Percentiles rank a stretch among this genome's conserved stretches.
phyloP scores from a whole-genome alignment of 345 rosid genomes.

The Clarkia xantiana region DNA sequence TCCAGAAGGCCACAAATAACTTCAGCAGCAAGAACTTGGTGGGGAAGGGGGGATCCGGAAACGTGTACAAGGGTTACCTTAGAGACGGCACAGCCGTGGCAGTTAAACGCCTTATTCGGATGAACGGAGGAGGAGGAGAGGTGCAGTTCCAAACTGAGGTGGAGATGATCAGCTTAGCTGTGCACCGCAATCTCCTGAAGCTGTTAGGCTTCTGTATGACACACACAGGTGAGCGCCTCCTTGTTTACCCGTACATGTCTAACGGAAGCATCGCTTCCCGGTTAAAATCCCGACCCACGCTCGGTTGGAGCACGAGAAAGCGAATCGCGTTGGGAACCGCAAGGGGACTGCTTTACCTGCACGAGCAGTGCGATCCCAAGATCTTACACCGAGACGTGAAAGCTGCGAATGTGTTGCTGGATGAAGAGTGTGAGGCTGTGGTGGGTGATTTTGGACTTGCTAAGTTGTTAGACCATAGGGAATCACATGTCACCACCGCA shows the following conservation, averaged over 20 bases:
- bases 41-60: slow-evolving; percentile 90
- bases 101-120: slow-evolving; percentile 68
- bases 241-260: slow-evolving; percentile 94
- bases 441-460: slow-evolving; percentile 97
- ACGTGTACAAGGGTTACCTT: slow-evolving; percentile 79
- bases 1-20: slow-evolving; percentile 67
- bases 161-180: slow-evolving; percentile 93
- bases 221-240: slow-evolving; percentile 42
- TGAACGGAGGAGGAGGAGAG: slow-evolving; percentile 57
- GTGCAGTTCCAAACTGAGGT: slow-evolving; percentile 86
- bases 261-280: slow-evolving; percentile 92
- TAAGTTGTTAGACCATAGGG: slow-evolving; percentile 74
- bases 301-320: slow-evolving; percentile 89
- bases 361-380: slow-evolving; percentile 95
- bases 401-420: slow-evolving; percentile 91
- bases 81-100: slow-evolving; percentile 67
- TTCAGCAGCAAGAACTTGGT: slow-evolving; percentile 81
- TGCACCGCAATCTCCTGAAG: slow-evolving; percentile 73
- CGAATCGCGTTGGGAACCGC: slow-evolving; percentile 84
- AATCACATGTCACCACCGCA: slow-evolving; percentile 86
- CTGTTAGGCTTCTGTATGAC: slow-evolving; percentile 75
- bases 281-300: slow-evolving; percentile 76
- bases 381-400: slow-evolving; percentile 91
- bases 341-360: slow-evolving; percentile 82
- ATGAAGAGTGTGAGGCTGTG: slow-evolving; percentile 68